phyloP scores from a whole-genome alignment of 208 protist species.

The Acanthamoeba royreba region DNA sequence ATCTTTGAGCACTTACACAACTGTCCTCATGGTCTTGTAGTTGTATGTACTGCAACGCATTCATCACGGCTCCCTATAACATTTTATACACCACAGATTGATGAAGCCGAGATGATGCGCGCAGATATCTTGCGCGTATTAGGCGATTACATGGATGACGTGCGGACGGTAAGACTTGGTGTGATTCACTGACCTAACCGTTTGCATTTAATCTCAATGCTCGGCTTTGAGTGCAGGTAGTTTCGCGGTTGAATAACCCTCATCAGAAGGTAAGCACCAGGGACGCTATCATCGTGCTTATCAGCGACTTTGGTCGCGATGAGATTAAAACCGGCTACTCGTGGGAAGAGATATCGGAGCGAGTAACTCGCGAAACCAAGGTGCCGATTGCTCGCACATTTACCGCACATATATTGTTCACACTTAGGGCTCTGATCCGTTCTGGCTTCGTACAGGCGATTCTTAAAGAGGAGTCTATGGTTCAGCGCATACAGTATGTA shows the following conservation, averaged over 20 bases:
- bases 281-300: neutral
- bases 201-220: neutral
- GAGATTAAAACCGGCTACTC: neutral
- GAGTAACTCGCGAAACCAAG: neutral
- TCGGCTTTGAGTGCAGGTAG: neutral
- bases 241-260: neutral
- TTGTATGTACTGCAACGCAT: neutral
- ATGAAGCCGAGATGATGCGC: neutral
- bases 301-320: constrained; percentile 27
- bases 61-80: too few species aligned
- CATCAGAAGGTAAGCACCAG: neutral
- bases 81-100: neutral
- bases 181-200: neutral
- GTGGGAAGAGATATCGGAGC: neutral
- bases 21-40: neutral
- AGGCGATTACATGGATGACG: constrained; percentile 17
- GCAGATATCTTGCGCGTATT: neutral
- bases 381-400: too few species aligned
- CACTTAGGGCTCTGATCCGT: neutral
- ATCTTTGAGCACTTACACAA: neutral
- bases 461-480: neutral
- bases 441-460: neutral
- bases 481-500: neutral
- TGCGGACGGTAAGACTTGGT: neutral
- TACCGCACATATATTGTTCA: too few species aligned